phyloP scores from a whole-genome alignment of 345 rosid species.

The Firmiana major region DNA sequence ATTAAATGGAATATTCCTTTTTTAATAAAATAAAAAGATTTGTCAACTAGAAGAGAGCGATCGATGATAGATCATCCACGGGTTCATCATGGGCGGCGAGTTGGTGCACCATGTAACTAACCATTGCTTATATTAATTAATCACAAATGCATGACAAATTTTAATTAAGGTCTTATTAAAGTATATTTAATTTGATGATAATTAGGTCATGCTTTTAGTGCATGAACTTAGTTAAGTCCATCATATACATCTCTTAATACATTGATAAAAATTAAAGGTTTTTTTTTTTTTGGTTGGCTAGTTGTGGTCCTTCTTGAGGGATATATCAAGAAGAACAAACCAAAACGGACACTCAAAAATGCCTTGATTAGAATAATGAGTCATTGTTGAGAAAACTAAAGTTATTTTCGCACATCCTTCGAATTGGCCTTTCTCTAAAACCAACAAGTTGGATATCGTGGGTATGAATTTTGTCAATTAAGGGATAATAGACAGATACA shows the following conservation, averaged over 20 bases:
- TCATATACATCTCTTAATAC: background rate
- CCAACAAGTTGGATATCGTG: conserved; percentile 1
- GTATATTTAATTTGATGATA: background rate
- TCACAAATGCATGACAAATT: background rate
- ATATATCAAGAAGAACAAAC: background rate
- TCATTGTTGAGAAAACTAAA: background rate
- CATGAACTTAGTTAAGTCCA: background rate
- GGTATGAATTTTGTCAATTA: background rate
- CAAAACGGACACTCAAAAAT: background rate
- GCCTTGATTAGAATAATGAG: background rate
- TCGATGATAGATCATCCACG: background rate
- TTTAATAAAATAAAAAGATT: too few relatives aligned
- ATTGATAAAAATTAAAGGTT: background rate
- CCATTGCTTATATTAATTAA: background rate
- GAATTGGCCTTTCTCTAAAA: background rate
- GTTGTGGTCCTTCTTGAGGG: conserved; percentile 6
- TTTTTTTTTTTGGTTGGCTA: too few relatives aligned
- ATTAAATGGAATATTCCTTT: background rate
- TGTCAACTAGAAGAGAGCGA: too few relatives aligned
- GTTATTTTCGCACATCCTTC: conserved; percentile 3
- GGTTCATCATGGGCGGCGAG: background rate
- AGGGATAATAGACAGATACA: too few relatives aligned
- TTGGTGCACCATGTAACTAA: background rate
- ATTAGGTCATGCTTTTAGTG: background rate
- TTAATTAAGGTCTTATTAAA: background rate